Conservation (phyloP, 176 grass and related monocot genomes). For the Pharus latifolius region DNA sequence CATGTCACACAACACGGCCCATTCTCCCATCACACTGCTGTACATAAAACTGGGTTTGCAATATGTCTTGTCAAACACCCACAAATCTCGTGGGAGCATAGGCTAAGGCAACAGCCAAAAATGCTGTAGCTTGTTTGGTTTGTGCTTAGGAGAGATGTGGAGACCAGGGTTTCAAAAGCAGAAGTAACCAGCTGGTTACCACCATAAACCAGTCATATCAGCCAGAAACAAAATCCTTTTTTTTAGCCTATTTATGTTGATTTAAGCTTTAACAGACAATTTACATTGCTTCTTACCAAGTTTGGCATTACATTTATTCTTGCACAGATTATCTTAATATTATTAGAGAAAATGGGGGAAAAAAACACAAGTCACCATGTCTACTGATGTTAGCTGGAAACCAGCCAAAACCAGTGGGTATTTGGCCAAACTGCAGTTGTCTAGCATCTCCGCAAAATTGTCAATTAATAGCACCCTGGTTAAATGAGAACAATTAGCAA, state of each 20-base stretch:
- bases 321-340: not conserved
- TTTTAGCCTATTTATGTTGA: not conserved
- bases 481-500: not conserved
- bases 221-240: too few species aligned
- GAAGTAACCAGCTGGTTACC: too few species aligned
- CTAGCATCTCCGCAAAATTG: not conserved
- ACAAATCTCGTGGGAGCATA: not conserved
- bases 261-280: not conserved
- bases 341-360: not conserved
- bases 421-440: not conserved
- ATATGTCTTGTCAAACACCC: not conserved
- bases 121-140: too few species aligned
- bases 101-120: not conserved
- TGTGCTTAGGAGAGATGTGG: too few species aligned
- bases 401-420: not conserved
- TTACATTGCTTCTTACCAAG: not conserved
- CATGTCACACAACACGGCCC: not conserved
- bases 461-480: not conserved
- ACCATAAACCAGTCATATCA: too few species aligned
- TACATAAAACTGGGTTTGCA: not conserved
- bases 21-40: constrained; percentile 5
- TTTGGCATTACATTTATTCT: not conserved
- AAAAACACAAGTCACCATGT: not conserved
- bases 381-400: too few species aligned
- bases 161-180: too few species aligned